phyloP scores from a whole-genome alignment of 2,329 filamentous ascomycete species.

The Pseudopyrenochaeta lycopersici region DNA sequence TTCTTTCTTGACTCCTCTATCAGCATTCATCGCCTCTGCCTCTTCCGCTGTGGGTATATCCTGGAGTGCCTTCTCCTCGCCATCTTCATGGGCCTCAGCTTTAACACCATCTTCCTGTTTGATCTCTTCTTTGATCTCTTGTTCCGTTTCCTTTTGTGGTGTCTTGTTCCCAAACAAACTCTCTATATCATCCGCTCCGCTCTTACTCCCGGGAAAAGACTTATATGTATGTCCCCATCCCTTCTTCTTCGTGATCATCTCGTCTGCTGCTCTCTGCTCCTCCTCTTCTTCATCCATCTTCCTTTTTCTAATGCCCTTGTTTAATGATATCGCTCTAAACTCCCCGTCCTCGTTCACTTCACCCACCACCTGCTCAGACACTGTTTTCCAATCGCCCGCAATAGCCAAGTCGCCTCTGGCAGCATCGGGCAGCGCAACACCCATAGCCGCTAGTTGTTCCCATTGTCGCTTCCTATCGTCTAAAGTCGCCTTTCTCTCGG shows the following conservation, averaged over 20 bases:
- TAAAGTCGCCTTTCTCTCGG: constrained; percentile 59
- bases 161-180: constrained; percentile 59
- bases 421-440: constrained; percentile 82
- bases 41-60: constrained; percentile 42
- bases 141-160: constrained; percentile 26
- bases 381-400: constrained; percentile 85
- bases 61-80: constrained; percentile 23
- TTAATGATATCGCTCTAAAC: constrained; percentile 53
- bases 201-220: constrained; percentile 54
- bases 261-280: constrained; percentile 66
- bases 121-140: constrained; percentile 55
- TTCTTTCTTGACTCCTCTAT: constrained; percentile 26
- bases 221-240: constrained; percentile 59
- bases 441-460: constrained; percentile 86
- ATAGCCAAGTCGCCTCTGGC: constrained; percentile 84
- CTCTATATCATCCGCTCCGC: constrained; percentile 71
- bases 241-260: constrained; percentile 51
- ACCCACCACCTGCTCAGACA: constrained; percentile 59
- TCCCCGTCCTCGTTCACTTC: constrained; percentile 57
- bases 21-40: constrained; percentile 26
- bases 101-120: constrained; percentile 36
- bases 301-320: constrained; percentile 70
- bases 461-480: constrained; percentile 83
- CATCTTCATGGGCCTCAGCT: constrained; percentile 26
- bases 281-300: constrained; percentile 68